phyloP scores from a whole-genome alignment of 148 eudicot genomes.

The Chenopodium quinoa region DNA sequence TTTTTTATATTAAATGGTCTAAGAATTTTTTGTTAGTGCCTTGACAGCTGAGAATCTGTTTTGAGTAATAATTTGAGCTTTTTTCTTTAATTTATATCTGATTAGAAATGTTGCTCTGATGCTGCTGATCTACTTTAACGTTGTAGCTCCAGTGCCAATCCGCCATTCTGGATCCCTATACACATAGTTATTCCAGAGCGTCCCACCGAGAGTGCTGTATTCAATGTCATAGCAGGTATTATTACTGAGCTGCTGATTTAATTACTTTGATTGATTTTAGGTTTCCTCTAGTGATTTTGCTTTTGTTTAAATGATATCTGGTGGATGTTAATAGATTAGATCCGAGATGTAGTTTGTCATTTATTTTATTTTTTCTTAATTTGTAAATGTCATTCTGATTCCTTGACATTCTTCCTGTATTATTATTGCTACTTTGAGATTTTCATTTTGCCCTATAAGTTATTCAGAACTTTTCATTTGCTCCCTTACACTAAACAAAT shows the following conservation, averaged over 20 bases:
- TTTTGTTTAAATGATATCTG: not conserved
- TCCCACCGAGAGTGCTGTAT: constrained; percentile 90
- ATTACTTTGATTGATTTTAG: not conserved
- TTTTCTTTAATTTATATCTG: not conserved
- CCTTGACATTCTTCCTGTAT: not conserved
- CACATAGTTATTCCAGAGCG: constrained; percentile 96
- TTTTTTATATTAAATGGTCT: not conserved
- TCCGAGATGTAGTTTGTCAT: not conserved
- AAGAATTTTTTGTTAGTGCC: not conserved
- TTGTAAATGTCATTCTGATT: not conserved
- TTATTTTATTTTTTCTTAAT: constrained; percentile 1
- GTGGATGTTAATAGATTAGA: not conserved
- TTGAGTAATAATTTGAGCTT: not conserved
- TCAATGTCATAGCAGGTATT: constrained; percentile 97
- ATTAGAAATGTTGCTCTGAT: constrained; percentile 16
- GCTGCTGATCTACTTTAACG: constrained; percentile 22
- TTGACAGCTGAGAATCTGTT: not conserved
- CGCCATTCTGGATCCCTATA: constrained; percentile 99
- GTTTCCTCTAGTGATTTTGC: not conserved
- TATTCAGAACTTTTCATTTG: not conserved
- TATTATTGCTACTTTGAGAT: not conserved
- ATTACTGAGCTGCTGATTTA: not conserved
- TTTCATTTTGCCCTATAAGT: not conserved
- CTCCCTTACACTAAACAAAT: not conserved
- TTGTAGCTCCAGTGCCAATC: constrained; percentile 87